Evolutionary conservation across 2,329 filamentous ascomycete species (phyloP).

Genomic region (Herpotrichia juniperi): DNA sequence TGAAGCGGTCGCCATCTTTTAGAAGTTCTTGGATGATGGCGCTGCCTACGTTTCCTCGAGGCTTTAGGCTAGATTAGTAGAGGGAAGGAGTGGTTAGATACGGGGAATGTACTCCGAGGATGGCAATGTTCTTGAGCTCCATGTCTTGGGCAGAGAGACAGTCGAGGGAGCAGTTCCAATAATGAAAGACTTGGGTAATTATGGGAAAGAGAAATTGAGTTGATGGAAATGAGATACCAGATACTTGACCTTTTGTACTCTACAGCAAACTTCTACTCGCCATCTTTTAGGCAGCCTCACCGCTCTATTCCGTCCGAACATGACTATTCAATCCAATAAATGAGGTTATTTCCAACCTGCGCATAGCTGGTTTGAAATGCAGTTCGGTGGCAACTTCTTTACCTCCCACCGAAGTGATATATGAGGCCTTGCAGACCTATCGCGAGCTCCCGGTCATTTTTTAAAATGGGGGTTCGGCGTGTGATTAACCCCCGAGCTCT

Average conservation of each 20-base stretch:
- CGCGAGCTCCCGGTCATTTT: not conserved
- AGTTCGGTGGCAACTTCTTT: not conserved
- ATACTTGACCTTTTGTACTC: slow-evolving; percentile 2
- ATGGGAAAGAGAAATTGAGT: not conserved
- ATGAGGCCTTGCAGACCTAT: not conserved
- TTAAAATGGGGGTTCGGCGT: not conserved
- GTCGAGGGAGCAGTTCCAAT: not conserved
- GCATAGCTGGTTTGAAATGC: not conserved
- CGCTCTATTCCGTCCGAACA: slow-evolving; percentile 1
- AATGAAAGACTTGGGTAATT: not conserved
- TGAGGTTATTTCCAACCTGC: not conserved
- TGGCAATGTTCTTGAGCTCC: slow-evolving; percentile 42
- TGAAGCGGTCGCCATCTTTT: slow-evolving; percentile 22
- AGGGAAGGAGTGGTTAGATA: not conserved
- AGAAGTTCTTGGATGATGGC: slow-evolving; percentile 37
- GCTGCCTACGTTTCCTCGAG: slow-evolving; percentile 40
- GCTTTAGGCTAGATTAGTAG: slow-evolving; percentile 19
- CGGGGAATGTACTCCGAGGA: slow-evolving; percentile 37
- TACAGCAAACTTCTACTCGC: not conserved
- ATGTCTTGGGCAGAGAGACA: slow-evolving; percentile 18
- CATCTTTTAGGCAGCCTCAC: not conserved
- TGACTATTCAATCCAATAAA: not conserved
- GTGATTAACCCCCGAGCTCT: slow-evolving; percentile 9
- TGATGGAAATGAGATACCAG: no score
- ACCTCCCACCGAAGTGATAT: not conserved